Percentiles rank a stretch among this genome's conserved stretches.
Conservation (phyloP, 352 stramenopile species). For the Pythium myriotylum region DNA sequence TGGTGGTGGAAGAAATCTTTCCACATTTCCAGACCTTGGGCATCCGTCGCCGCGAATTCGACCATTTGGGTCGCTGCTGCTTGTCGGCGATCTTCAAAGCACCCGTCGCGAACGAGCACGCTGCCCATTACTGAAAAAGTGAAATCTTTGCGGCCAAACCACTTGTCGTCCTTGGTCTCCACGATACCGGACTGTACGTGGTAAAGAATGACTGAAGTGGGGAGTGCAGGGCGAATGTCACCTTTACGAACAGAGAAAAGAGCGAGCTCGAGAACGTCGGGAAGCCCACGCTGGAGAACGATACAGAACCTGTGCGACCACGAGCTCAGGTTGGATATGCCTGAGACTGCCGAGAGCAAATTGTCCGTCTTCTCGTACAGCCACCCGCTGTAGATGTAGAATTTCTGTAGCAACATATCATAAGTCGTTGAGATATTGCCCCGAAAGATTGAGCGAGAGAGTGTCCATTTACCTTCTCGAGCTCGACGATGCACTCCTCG, state of each 20-base stretch:
- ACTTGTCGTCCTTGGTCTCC: conserved; percentile 51
- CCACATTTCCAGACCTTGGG: conserved; percentile 52
- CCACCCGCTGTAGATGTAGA: conserved; percentile 35
- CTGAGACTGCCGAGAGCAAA: conserved; percentile 30
- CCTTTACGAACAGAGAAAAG: conserved; percentile 62
- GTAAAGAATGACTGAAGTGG: conserved; percentile 62
- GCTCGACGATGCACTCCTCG: conserved; percentile 35
- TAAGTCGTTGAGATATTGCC: neutral
- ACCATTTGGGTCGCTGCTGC: conserved; percentile 37
- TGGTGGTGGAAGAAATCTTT: conserved; percentile 62
- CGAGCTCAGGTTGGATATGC: conserved; percentile 33
- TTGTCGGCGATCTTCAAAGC: conserved; percentile 37
- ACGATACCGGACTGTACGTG: conserved; percentile 53
- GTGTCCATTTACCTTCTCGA: conserved; percentile 21
- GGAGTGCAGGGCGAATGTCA: conserved; percentile 49
- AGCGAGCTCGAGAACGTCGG: conserved; percentile 66
- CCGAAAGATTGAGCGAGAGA: neutral
- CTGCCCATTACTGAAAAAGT: conserved; percentile 54
- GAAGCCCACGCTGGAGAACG: conserved; percentile 63
- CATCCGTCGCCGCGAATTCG: conserved; percentile 63
- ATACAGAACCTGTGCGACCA: conserved; percentile 61
- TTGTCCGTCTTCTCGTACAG: conserved; percentile 38
- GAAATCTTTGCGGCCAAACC: conserved; percentile 73
- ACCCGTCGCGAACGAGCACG: conserved; percentile 20
- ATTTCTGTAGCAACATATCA: conserved; percentile 22